phyloP scores from a whole-genome alignment of 345 rosid genomes.

The Turnera subulata region DNA sequence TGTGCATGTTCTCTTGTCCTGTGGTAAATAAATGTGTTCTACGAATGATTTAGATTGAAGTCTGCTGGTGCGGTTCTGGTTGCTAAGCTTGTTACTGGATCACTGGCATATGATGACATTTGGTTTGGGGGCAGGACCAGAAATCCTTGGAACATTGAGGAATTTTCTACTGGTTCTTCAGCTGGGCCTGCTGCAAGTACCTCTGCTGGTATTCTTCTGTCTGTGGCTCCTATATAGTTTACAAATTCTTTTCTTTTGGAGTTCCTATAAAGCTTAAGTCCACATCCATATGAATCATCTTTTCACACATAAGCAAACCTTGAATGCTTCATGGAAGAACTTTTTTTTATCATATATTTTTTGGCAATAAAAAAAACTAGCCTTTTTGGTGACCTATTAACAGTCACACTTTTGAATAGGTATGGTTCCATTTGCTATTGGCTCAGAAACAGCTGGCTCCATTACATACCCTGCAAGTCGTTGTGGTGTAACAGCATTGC shows the following conservation, averaged over 20 bases:
- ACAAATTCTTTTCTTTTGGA: background rate
- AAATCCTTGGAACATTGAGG: conserved; percentile 93
- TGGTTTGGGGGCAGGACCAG: conserved; percentile 89
- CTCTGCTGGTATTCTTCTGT: conserved; percentile 56
- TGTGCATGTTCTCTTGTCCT: background rate
- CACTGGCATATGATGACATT: conserved; percentile 83
- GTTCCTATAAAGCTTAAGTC: too few species aligned
- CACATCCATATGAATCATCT: too few species aligned
- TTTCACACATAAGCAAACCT: background rate
- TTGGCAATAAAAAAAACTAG: background rate
- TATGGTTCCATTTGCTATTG: conserved; percentile 91
- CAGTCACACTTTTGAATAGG: conserved; percentile 37
- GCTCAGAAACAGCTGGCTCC: conserved; percentile 92
- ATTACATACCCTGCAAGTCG: conserved; percentile 73
- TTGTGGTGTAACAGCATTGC: conserved; percentile 80
- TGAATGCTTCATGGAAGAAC: background rate
- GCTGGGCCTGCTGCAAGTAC: conserved; percentile 95
- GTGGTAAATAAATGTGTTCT: background rate
- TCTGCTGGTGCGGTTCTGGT: conserved; percentile 83
- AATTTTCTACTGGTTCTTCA: conserved; percentile 84
- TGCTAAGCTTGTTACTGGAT: conserved; percentile 79
- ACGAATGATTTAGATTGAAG: conserved; percentile 39
- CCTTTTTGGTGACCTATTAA: too few species aligned
- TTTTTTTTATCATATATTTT: background rate
- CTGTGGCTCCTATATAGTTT: background rate